phyloP scores from a whole-genome alignment of 2,329 filamentous ascomycete species.

The Bipolaris victoriae region DNA sequence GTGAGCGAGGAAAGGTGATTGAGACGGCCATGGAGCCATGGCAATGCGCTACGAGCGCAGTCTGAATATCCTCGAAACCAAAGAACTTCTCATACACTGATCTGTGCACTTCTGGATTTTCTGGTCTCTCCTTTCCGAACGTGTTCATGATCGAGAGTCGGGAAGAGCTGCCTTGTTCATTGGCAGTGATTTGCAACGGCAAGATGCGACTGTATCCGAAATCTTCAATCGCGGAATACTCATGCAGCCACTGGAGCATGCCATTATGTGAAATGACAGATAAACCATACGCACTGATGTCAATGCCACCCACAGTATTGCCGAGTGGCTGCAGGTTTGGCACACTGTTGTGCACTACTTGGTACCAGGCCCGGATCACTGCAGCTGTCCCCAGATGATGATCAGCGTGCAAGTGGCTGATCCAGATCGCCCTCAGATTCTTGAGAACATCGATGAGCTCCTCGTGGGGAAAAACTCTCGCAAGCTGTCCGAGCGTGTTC shows the following conservation, averaged over 20 bases:
- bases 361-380: conserved; percentile 82
- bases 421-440: conserved; percentile 83
- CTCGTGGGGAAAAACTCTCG: conserved; percentile 70
- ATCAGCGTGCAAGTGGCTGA: conserved; percentile 95
- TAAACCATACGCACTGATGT: conserved; percentile 29
- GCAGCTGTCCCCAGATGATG: conserved; percentile 87
- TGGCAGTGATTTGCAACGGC: conserved; percentile 54
- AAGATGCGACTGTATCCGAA: conserved; percentile 70
- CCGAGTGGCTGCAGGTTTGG: conserved; percentile 33
- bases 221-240: conserved; percentile 80
- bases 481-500: conserved; percentile 86
- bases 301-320: conserved; percentile 40
- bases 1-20: conserved; percentile 71
- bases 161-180: conserved; percentile 23
- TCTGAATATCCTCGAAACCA: conserved; percentile 70
- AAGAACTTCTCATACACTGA: conserved; percentile 56
- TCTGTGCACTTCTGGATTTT: conserved; percentile 15
- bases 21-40: conserved; percentile 75
- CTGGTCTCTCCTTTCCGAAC: conserved; percentile 11
- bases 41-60: conserved; percentile 78
- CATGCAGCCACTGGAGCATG: conserved; percentile 78
- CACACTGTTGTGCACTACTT: conserved; percentile 57
- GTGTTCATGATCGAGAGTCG: conserved; percentile 39
- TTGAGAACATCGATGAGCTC: conserved; percentile 74
- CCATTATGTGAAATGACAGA: conserved; percentile 69